Evolutionary conservation across 305 asterid genomes (phyloP), one percentile per base, ranked within the genome.

Genomic region (Rubia balearica): DNA sequence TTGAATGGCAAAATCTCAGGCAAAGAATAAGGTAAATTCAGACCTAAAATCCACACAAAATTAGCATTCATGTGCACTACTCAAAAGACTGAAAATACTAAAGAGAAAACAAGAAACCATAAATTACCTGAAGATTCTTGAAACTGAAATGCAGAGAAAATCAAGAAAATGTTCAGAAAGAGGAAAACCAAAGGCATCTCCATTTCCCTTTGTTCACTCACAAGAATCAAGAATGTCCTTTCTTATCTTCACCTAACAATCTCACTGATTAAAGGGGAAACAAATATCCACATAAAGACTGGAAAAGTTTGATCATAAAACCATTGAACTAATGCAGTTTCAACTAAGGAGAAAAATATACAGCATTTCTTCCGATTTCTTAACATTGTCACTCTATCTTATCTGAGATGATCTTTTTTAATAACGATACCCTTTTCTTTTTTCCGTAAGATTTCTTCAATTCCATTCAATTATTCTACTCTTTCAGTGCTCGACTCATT

Each of bases 71-170:
- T 19, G n/a, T 53, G 24, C 24, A 17, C 59, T 53, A 10, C 17
- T 22, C 24, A 17, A 53, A 53, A 17, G 59, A 17, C 59, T 5
- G 63, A 22, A 22, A 57, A 8, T 19, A 38, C 63, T 19, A 11
- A 13, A 49, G 30, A 49, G 57, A 9, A 33, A 27, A 57, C 53
- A 63, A 24, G 75, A 71, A 70, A 77, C 70, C 75, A 17, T 49
- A 14, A 75, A 71, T 77, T 81, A 91, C 98, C 98, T 82, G 88
- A 80, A 85, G 90, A 85, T 86, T 82, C 84, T 74, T 81, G 93
- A 73, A 84, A 60, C 64, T 78, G 69, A 65, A 82, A 75, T 71
- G 71, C 75, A 68, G 73, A 68, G 55, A 87, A 75, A 73, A 85
- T 46, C 63, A 84, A 24, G 68, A 72, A 73, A 64, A 78, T 60